phyloP scores from a whole-genome alignment of 78 protist genomes.

The Dictyostelium discoideum region dicty_2.7 NC_007091.3:328001-328500 shows the following conservation, averaged over 20 bases:
- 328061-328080: not conserved
- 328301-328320: no score
- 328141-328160: no score
- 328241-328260: not conserved
- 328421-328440: not conserved
- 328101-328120: not conserved
- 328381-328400: no score
- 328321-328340: no score
- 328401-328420: no score
- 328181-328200: not conserved
- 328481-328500: not conserved
- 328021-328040: no score
- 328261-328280: no score
- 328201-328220: not conserved
- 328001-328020: not conserved
- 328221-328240: not conserved
- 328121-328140: no score
- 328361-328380: not conserved
- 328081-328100: no score
- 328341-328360: not conserved
- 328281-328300: no score
- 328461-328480: not conserved
- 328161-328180: no score
- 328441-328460: no score
- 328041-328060: not conserved